Conservation (phyloP, 768 basidiomycete genomes). For the Holtermannia corniformis region DNA sequence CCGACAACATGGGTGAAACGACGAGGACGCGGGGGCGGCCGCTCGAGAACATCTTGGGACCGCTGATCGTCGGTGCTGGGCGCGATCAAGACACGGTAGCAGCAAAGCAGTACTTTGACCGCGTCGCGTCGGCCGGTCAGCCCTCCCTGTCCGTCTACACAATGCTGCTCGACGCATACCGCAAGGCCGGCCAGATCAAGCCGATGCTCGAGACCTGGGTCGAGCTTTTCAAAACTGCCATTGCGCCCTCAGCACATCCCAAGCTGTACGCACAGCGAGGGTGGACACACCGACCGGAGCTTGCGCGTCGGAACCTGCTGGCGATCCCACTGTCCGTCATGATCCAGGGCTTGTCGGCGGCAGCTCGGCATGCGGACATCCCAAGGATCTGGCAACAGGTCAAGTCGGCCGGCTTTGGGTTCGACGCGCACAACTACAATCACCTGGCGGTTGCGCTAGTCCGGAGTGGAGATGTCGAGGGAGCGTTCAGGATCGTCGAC, state of each 20-base stretch:
- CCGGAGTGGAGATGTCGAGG: constrained; percentile 68
- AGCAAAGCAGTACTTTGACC: constrained; percentile 23
- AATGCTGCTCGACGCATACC: constrained; percentile 62
- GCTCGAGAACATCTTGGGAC: constrained; percentile 28
- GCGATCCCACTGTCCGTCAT: constrained; percentile 71
- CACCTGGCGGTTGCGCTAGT: constrained; percentile 65
- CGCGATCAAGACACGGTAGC: constrained; percentile 5
- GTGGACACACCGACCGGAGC: background rate
- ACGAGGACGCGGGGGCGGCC: constrained; percentile 9
- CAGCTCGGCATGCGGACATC: constrained; percentile 55
- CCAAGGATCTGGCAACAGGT: constrained; percentile 59
- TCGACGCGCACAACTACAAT: constrained; percentile 89
- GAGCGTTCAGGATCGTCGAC: constrained; percentile 74
- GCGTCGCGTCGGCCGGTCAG: constrained; percentile 41
- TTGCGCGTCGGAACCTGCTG: constrained; percentile 50
- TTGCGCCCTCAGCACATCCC: constrained; percentile 26
- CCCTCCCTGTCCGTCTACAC: constrained; percentile 56
- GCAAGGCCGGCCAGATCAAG: constrained; percentile 51
- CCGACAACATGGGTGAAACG: constrained; percentile 9
- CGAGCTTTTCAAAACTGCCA: constrained; percentile 54
- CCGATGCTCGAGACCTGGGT: constrained; percentile 56
- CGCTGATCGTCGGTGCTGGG: constrained; percentile 23
- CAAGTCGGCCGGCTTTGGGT: constrained; percentile 56
- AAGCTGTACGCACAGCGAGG: background rate
- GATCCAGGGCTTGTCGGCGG: constrained; percentile 62